phyloP scores from a whole-genome alignment of 2,329 filamentous ascomycete species.

The Ascochyta pisi region DNA sequence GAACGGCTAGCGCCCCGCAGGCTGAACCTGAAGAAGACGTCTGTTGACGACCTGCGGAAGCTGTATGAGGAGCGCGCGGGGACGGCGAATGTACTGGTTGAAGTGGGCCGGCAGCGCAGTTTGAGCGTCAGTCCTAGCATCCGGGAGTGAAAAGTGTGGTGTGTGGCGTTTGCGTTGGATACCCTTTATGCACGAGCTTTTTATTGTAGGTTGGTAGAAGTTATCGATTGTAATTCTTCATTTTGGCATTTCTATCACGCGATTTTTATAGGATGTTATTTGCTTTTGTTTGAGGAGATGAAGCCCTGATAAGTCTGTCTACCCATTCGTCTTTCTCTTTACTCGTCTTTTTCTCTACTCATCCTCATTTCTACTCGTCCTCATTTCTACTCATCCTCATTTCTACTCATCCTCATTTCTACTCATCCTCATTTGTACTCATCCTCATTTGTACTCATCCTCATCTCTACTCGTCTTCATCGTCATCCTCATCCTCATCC shows the following conservation, averaged over 20 bases:
- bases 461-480: background rate
- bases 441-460: background rate
- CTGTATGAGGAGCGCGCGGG: conserved; percentile 58
- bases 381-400: background rate
- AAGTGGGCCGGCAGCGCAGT: conserved; percentile 14
- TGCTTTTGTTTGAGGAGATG: background rate
- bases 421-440: background rate
- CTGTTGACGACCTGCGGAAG: conserved; percentile 56
- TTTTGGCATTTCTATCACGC: no score
- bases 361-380: background rate
- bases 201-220: background rate
- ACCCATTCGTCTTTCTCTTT: background rate
- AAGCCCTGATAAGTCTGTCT: background rate
- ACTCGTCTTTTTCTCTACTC: no score
- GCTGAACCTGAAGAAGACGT: conserved; percentile 53
- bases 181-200: background rate
- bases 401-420: background rate
- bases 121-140: conserved; percentile 13
- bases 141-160: conserved; percentile 1
- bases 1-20: conserved; percentile 39
- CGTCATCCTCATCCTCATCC: background rate
- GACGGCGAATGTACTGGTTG: conserved; percentile 46
- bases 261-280: background rate
- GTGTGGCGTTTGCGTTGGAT: background rate
- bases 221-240: background rate